These are phyloP conservation scores for Solidago caesia DNA, from an alignment of 129 eudicot species.

Conservation along the genomic window DNA sequence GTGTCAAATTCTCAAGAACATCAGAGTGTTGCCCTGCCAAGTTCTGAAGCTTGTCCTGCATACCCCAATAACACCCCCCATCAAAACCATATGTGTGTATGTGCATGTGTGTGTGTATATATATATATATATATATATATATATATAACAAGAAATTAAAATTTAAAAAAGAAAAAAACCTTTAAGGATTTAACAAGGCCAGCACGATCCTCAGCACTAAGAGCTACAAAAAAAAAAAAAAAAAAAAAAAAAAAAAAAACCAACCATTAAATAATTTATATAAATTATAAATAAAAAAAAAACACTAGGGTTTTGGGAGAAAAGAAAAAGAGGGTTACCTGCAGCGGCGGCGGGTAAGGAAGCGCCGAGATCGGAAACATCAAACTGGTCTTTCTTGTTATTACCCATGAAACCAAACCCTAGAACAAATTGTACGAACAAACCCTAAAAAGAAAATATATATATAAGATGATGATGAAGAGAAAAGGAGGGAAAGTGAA, in stretches of 20 bases:
- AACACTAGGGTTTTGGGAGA: not conserved
- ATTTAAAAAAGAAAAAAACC: slow-evolving; percentile 29
- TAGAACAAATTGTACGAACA: not conserved
- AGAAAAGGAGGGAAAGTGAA: slow-evolving; percentile 28
- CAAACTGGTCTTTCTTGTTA: slow-evolving; percentile 46
- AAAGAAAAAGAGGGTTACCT: slow-evolving; percentile 24
- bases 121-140: not conserved
- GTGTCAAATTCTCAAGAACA: slow-evolving; percentile 57
- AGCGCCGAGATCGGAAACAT: slow-evolving; percentile 63
- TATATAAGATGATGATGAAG: slow-evolving; percentile 15
- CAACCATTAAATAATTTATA: not conserved
- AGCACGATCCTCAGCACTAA: slow-evolving; percentile 81
- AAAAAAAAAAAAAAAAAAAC: not conserved
- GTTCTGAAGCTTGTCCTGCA: slow-evolving; percentile 72
- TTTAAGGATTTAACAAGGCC: slow-evolving; percentile 77
- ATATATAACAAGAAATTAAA: not conserved
- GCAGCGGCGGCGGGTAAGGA: slow-evolving; percentile 81
- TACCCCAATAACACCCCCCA: not conserved
- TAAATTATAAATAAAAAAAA: not conserved
- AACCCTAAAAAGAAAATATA: too few relatives aligned
- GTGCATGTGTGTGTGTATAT: too few relatives aligned
- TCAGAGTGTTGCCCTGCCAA: slow-evolving; percentile 60
- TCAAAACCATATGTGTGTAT: not conserved
- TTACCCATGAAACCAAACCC: slow-evolving; percentile 42
- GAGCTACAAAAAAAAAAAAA: slow-evolving; percentile 37